Base-by-base conservation (phyloP, 176 grass and related monocot species). In the Avena eriantha region DNA sequence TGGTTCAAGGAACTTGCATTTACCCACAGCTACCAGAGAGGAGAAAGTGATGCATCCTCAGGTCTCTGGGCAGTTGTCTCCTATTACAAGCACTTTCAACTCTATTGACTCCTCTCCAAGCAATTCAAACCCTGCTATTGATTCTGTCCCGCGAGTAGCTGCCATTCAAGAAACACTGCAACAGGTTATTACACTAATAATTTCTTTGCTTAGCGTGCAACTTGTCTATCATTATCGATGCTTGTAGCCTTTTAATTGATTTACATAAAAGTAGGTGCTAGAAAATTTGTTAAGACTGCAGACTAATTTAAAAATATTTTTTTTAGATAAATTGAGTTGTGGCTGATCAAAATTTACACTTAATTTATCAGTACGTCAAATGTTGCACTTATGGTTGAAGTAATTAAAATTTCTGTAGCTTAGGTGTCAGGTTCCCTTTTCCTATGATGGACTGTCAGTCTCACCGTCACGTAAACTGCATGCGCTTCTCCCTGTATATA, bases 151-250 rank as follows among this genome's bases (percentile, higher is more conserved):
- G 8, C 90, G 93, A 91, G 82, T 88, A 85, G 68, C 67, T 16
- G 67, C 73, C 65, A 86, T 98, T 76, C 93, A 87, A 73, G 93
- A 87, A 79, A 95, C 84, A 83, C 73, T 98, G 53, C 93, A 92
- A 74, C 91, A 95, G 93, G 95, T 95, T 82, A 68, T 80, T 63
- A 43, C 73, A 48, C 55, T 74, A 63, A 61, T 64, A 16, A 24
- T 80, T 67, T 45, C 80, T 46, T 41, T 80, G 45, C 33, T 26
- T 14, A 18, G 23, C 47, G 58, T 5, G 36, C 46, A 81, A 51
- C 22, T 48, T 89, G 76, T 66, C 11, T 67, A 10, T 60, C 10
- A 10, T 47, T 69, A 19, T 66, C 34, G 7, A 68, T 83, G 5
- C 39, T 51, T 22, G 10, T 41, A 22, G 39, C 39, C 39, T 41